phyloP scores from a whole-genome alignment of 768 basidiomycete genomes.

The Xerocomellus amylosporus region DNA sequence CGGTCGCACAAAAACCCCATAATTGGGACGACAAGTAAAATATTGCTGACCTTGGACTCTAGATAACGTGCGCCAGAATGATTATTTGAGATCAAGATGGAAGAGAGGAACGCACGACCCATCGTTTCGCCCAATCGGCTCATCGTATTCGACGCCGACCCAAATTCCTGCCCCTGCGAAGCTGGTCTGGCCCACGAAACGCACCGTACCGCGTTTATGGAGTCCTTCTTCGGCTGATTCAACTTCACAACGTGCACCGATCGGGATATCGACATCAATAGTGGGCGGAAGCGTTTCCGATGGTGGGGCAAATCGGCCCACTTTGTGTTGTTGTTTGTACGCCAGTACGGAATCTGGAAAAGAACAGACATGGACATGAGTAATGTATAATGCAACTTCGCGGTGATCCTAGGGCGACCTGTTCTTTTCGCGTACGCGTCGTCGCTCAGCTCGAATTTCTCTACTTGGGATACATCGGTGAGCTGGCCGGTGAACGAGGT shows the following conservation, averaged over 20 bases:
- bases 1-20: slow-evolving; percentile 84
- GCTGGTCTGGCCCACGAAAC: slow-evolving; percentile 78
- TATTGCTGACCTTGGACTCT: slow-evolving; percentile 87
- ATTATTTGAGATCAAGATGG: background rate
- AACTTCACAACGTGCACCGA: slow-evolving; percentile 83
- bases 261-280: slow-evolving; percentile 45
- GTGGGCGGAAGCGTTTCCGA: slow-evolving; percentile 34
- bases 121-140: slow-evolving; percentile 93
- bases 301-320: slow-evolving; percentile 81
- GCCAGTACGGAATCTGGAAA: slow-evolving; percentile 78
- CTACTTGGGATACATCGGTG: slow-evolving; percentile 79
- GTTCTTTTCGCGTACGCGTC: slow-evolving; percentile 77
- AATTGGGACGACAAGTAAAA: slow-evolving; percentile 72
- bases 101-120: slow-evolving; percentile 67
- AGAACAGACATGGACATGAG: slow-evolving; percentile 10
- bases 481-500: slow-evolving; percentile 78
- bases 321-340: slow-evolving; percentile 81
- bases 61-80: background rate
- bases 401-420: slow-evolving; percentile 48
- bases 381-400: background rate
- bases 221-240: slow-evolving; percentile 66
- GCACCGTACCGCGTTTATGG: slow-evolving; percentile 77
- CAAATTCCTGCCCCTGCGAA: slow-evolving; percentile 71
- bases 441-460: slow-evolving; percentile 87
- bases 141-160: slow-evolving; percentile 94